These are phyloP conservation scores for Penicillium arizonense DNA, from an alignment of 495 filamentous ascomycete species.

Conservation along the genomic window DNA sequence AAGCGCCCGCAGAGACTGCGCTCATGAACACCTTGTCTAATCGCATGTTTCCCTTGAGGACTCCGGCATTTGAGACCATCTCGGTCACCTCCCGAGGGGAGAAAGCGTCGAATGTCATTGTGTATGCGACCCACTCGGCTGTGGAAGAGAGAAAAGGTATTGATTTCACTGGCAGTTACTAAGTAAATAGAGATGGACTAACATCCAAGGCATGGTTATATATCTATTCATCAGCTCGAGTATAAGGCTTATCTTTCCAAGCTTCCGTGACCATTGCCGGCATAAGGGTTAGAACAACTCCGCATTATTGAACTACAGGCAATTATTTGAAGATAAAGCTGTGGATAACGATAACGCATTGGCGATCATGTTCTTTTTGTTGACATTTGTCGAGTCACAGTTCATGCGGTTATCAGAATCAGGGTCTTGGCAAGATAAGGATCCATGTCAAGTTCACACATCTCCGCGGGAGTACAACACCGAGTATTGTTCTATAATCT, in stretches of 20 bases:
- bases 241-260: neutral
- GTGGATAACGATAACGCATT: neutral
- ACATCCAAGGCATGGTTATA: no score
- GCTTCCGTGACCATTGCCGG: no score
- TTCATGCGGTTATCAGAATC: neutral
- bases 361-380: neutral
- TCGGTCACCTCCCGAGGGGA: constrained; percentile 47
- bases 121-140: neutral
- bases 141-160: neutral
- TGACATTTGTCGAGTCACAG: constrained; percentile 1
- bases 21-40: constrained; percentile 56
- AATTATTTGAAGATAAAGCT: neutral
- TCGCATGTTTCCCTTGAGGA: constrained; percentile 51
- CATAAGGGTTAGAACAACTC: no score
- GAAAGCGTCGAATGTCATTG: constrained; percentile 36
- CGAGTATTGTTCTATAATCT: no score
- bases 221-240: no score
- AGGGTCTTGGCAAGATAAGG: constrained; percentile 13
- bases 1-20: constrained; percentile 49
- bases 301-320: neutral
- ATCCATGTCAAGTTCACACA: neutral
- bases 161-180: no score
- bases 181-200: no score
- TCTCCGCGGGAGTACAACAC: neutral
- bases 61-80: constrained; percentile 43